Evolutionary conservation across 306 rosid species (phyloP).

Genomic region (cucumber (Cucumis sativus)): Cucumber_9930_V3 NC_026657.2:15621001-15621500

Average conservation of each 20-base stretch:
- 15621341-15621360: constrained; percentile 37
- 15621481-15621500: too few species aligned
- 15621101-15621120: constrained; percentile 74
- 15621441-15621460: too few species aligned
- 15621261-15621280: constrained; percentile 43
- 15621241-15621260: constrained; percentile 34
- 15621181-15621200: constrained; percentile 68
- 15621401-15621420: too few species aligned
- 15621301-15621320: constrained; percentile 65
- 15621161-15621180: constrained; percentile 87
- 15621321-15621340: constrained; percentile 58
- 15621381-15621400: not conserved
- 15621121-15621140: constrained; percentile 59
- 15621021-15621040: not conserved
- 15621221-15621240: constrained; percentile 60
- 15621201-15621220: constrained; percentile 72
- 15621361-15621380: constrained; percentile 28
- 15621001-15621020: not conserved
- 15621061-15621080: constrained; percentile 33
- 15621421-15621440: too few species aligned
- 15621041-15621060: not conserved
- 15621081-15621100: constrained; percentile 85
- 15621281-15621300: constrained; percentile 59
- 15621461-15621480: too few species aligned
- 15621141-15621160: constrained; percentile 65